A percentile compares a stretch with the other conserved stretches of the same genome.
phyloP scores from a whole-genome alignment of 106 monocot genomes.

The Posidonia australis region DNA sequence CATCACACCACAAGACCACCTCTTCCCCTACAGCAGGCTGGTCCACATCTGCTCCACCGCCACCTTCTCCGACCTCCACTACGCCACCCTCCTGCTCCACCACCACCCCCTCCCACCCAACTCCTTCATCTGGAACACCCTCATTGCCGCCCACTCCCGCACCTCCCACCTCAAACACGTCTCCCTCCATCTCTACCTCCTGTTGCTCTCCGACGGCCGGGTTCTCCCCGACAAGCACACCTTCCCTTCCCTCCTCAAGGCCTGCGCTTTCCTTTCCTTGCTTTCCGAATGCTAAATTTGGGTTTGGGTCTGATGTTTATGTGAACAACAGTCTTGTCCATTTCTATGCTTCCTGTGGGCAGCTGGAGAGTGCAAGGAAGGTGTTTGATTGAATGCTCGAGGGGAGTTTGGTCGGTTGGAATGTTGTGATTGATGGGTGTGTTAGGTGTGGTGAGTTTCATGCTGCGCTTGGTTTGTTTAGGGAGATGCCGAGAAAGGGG shows the following conservation, averaged over 20 bases:
- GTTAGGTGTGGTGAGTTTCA: conserved; percentile 9
- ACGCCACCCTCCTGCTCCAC: conserved; percentile 3
- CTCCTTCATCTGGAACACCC: conserved; percentile 39
- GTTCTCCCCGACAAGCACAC: conserved; percentile 27
- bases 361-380: conserved; percentile 15
- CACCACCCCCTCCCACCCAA: conserved; percentile 12
- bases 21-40: conserved; percentile 24
- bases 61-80: conserved; percentile 6
- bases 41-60: conserved; percentile 12
- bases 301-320: conserved; percentile 35
- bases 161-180: conserved; percentile 7
- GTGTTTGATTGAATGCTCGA: conserved; percentile 39
- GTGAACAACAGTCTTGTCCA: conserved; percentile 63
- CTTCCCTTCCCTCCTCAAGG: conserved; percentile 40
- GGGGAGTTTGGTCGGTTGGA: conserved; percentile 48
- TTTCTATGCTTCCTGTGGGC: conserved; percentile 56
- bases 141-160: conserved; percentile 26
- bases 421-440: conserved; percentile 24
- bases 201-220: conserved; percentile 14
- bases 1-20: background rate
- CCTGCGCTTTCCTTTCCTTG: conserved; percentile 35
- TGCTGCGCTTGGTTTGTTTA: conserved; percentile 32
- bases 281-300: conserved; percentile 42
- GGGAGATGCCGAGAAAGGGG: conserved; percentile 42
- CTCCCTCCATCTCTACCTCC: conserved; percentile 27